Base-by-base conservation (phyloP, 2,329 filamentous ascomycete genomes). In the Diaporthe citrichinensis region DNA sequence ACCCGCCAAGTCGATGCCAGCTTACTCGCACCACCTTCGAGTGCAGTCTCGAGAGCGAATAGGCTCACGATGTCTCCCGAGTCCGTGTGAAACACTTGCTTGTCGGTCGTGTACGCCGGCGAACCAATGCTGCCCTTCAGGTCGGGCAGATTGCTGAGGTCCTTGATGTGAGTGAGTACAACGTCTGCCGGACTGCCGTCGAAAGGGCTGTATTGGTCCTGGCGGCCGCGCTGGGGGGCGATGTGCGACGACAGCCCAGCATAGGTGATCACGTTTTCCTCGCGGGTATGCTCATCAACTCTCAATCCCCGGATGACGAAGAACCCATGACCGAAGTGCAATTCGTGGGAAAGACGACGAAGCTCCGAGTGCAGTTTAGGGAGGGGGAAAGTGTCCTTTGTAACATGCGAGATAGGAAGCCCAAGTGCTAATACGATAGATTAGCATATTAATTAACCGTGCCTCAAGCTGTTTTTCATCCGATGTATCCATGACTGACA, bases 61-160 rank as follows among this genome's bases (percentile, higher is more conserved):
- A 93, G 83, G 2, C 89, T 88, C 28, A 93, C 86, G 2, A 93
- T 85, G 78, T 93, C 91, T 12, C 91, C 87, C 0, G 81, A 80
- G 78, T 93, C 91, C 0, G 90, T 93, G 80, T 93, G 92, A 78
- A 92, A 92, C 8, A 89, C 87, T 80, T 91, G 91, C 79, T 91
- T 91, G 74, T 92, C 90, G 0, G 88, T 85, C 0, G 90, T 92
- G 80, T 91, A 92, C 0, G 90, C 89, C 0, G 90, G 90, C 1
- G 87, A 87, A 3, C 90, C 90, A 65, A 92, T 92, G 4, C 84
- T 83, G 36, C 81, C 77, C 39, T 79, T 80, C 6, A 81, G 79
- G 9, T 83, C 81, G 14, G 81, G 78, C 2, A 84, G 80, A 15
- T 81, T 80, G 1, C 82, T 85, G 10, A 94, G 84, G 77, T 94